These are phyloP conservation scores for Rhynchospora pubera DNA, from an alignment of 176 grass and related monocot genomes.

Conservation along the genomic window DNA sequence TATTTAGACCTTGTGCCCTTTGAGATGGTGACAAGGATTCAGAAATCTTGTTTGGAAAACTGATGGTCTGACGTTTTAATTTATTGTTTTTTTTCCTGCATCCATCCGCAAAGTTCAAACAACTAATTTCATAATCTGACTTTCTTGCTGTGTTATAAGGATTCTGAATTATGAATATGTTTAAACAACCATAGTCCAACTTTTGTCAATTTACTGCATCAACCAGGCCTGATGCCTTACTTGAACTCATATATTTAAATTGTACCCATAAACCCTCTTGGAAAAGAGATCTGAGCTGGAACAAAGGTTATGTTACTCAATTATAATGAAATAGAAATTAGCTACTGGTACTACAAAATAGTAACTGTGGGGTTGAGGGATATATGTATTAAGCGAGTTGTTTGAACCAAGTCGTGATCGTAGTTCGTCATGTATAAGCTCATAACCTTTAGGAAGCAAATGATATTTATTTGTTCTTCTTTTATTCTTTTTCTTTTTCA, in stretches of 20 bases:
- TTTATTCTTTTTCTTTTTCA: background rate
- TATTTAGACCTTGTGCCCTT: background rate
- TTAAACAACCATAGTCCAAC: background rate
- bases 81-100: background rate
- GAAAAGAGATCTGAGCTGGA: background rate
- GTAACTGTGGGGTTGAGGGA: background rate
- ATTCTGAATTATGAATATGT: background rate
- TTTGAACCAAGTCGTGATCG: background rate
- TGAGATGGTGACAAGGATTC: background rate
- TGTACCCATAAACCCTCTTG: background rate
- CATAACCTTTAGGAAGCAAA: background rate
- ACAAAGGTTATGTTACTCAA: background rate
- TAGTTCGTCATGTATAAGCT: background rate
- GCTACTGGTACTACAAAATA: background rate
- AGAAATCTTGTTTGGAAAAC: background rate
- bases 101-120: background rate
- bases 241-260: background rate
- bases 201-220: background rate
- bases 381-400: background rate
- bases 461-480: background rate
- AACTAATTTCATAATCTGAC: background rate
- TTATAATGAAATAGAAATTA: background rate
- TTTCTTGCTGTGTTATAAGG: background rate
- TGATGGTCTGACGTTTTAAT: background rate
- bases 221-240: background rate